phyloP scores from a whole-genome alignment of 2,329 filamentous ascomycete genomes.

The Escovopsis sp. region DNA sequence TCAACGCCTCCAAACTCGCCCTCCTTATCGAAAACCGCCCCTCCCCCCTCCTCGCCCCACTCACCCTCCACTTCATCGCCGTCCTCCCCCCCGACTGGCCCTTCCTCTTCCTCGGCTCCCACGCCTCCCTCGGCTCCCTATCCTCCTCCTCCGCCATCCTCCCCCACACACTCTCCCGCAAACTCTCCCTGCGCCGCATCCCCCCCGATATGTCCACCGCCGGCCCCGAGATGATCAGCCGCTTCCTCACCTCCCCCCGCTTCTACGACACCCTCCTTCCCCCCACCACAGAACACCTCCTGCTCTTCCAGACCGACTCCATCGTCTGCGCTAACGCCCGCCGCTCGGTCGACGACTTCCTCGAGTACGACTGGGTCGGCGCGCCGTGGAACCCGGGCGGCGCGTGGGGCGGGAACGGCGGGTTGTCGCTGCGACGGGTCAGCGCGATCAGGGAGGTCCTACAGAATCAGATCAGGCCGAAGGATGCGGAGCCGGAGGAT shows the following conservation, averaged over 20 bases:
- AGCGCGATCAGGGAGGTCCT: conserved; percentile 37
- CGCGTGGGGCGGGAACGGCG: conserved; percentile 34
- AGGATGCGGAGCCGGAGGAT: conserved; percentile 35
- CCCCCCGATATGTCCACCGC: conserved; percentile 35
- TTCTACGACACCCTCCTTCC: conserved; percentile 33
- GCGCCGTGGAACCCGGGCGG: conserved; percentile 30
- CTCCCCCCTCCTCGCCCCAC: conserved; percentile 32
- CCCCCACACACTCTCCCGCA: conserved; percentile 25
- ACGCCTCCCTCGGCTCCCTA: conserved; percentile 27
- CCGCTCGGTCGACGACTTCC: conserved; percentile 31
- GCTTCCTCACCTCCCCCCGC: conserved; percentile 35
- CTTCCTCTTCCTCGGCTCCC: conserved; percentile 39
- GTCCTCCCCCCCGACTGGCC: conserved; percentile 42
- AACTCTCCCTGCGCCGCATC: conserved; percentile 35
- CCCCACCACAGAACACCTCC: conserved; percentile 33
- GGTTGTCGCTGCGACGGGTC: conserved; percentile 36
- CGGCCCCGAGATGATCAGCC: conserved; percentile 35
- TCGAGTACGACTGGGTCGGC: conserved; percentile 38
- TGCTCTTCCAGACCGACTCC: conserved; percentile 40
- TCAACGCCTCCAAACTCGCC: conserved; percentile 35
- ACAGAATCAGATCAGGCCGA: conserved; percentile 27
- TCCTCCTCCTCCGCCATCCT: conserved; percentile 31
- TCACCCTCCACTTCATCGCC: conserved; percentile 40
- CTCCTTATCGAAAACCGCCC: conserved; percentile 39
- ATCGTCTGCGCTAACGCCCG: conserved; percentile 38